phyloP scores from a whole-genome alignment of 2,329 filamentous ascomycete genomes.

The Colletotrichum sp. region DNA sequence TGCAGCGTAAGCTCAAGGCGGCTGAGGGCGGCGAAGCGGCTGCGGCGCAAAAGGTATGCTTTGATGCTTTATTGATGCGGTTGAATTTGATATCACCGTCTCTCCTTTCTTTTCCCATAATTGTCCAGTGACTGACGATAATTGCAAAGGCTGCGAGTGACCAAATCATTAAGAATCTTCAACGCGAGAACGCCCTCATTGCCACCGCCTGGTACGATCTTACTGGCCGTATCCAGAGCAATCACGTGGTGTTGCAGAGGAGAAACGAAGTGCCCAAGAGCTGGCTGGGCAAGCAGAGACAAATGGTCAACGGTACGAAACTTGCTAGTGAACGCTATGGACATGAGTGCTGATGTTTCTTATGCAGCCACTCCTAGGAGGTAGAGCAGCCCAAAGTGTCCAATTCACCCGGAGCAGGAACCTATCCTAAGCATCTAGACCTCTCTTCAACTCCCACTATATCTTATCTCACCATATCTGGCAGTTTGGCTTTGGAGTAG shows the following conservation, averaged over 20 bases:
- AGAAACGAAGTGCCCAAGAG: constrained; percentile 77
- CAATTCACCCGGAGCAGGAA: not conserved
- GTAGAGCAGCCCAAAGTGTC: constrained; percentile 3
- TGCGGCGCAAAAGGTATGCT: constrained; percentile 58
- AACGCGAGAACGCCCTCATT: constrained; percentile 80
- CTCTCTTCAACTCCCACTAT: not conserved
- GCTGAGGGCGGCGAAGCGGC: constrained; percentile 53
- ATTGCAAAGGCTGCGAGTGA: constrained; percentile 52
- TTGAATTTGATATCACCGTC: not conserved
- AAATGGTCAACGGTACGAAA: constrained; percentile 64
- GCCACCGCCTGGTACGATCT: constrained; percentile 88
- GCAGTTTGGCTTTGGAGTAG: not conserved
- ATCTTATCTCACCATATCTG: not conserved
- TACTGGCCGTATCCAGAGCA: constrained; percentile 78
- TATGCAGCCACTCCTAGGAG: constrained; percentile 25
- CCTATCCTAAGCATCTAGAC: not conserved
- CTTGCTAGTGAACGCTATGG: not conserved
- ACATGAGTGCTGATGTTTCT: not conserved
- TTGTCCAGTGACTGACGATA: not conserved
- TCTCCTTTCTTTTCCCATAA: not conserved
- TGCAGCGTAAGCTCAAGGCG: constrained; percentile 60
- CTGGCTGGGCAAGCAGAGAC: constrained; percentile 85
- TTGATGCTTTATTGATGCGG: not conserved
- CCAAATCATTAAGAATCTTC: constrained; percentile 69
- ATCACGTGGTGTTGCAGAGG: constrained; percentile 79